Evolutionary conservation across 306 rosid genomes (phyloP).

Genomic region (Senna siamea): DNA sequence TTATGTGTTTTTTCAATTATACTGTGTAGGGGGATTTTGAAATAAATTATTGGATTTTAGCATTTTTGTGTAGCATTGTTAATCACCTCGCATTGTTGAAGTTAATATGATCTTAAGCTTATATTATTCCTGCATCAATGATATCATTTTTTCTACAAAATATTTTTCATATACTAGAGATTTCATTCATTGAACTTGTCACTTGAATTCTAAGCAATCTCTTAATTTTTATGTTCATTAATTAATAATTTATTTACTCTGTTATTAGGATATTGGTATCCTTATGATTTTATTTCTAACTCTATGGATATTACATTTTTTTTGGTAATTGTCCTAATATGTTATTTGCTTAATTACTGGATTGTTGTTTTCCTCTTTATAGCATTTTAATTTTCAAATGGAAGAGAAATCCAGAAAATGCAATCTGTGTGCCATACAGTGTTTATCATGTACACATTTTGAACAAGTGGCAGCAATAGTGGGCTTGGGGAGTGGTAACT

Average conservation of each 20-base stretch:
- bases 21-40: neutral
- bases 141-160: neutral
- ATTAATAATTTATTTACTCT: neutral
- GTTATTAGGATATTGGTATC: neutral
- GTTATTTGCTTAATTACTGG: neutral
- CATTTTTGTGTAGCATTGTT: neutral
- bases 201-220: slow-evolving; percentile 4
- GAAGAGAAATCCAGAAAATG: slow-evolving; percentile 24
- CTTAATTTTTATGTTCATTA: neutral
- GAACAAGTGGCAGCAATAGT: slow-evolving; percentile 22
- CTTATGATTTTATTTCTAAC: slow-evolving; percentile 1
- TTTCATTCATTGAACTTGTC: neutral
- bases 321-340: neutral
- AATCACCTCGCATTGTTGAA: neutral
- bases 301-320: neutral
- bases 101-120: slow-evolving; percentile 1
- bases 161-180: neutral
- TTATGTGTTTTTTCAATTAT: neutral
- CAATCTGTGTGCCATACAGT: slow-evolving; percentile 15
- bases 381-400: slow-evolving; percentile 3
- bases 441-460: slow-evolving; percentile 20
- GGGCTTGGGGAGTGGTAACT: slow-evolving; percentile 16
- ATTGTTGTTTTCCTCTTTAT: slow-evolving; percentile 14
- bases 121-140: slow-evolving; percentile 4
- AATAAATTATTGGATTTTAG: neutral